Percentiles rank a stretch among this genome's conserved stretches.
Evolutionary conservation across 2,329 filamentous ascomycete genomes (phyloP).

Genomic region (Teratosphaeria viscida): DNA sequence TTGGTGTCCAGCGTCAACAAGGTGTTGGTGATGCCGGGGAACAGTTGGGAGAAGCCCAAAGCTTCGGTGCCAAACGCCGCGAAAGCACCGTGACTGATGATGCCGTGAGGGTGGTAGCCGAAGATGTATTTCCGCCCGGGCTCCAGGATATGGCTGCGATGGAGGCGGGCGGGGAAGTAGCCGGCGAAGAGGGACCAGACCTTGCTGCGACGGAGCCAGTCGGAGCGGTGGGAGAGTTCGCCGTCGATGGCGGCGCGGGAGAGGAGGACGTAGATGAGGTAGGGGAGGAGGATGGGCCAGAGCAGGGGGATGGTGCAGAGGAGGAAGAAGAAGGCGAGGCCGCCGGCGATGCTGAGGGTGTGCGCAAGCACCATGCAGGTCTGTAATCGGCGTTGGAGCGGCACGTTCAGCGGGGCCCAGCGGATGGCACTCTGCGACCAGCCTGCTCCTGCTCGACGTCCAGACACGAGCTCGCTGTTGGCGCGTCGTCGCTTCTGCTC

Average conservation of each 20-base stretch:
- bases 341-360: conserved; percentile 37
- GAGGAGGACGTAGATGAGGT: conserved; percentile 72
- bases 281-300: conserved; percentile 71
- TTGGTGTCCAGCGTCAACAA: conserved; percentile 90
- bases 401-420: conserved; percentile 75
- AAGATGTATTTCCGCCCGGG: conserved; percentile 89
- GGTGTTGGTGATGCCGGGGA: conserved; percentile 91
- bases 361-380: conserved; percentile 40
- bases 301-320: conserved; percentile 82
- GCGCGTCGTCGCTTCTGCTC: conserved; percentile 4
- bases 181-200: conserved; percentile 84
- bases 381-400: conserved; percentile 40
- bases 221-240: conserved; percentile 60
- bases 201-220: conserved; percentile 60
- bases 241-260: conserved; percentile 71
- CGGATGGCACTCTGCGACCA: conserved; percentile 52
- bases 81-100: conserved; percentile 94
- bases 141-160: conserved; percentile 71
- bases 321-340: conserved; percentile 74
- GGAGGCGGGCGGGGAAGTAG: conserved; percentile 82
- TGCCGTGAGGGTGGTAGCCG: conserved; percentile 93
- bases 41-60: conserved; percentile 73
- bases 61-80: conserved; percentile 85
- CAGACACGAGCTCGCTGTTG: conserved; percentile 38
- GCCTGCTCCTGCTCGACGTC: conserved; percentile 42